Evolutionary conservation across 495 filamentous ascomycete genomes (phyloP), one percentile per base, ranked within the genome.

Genomic region (Cercophora newfieldiana): DNA sequence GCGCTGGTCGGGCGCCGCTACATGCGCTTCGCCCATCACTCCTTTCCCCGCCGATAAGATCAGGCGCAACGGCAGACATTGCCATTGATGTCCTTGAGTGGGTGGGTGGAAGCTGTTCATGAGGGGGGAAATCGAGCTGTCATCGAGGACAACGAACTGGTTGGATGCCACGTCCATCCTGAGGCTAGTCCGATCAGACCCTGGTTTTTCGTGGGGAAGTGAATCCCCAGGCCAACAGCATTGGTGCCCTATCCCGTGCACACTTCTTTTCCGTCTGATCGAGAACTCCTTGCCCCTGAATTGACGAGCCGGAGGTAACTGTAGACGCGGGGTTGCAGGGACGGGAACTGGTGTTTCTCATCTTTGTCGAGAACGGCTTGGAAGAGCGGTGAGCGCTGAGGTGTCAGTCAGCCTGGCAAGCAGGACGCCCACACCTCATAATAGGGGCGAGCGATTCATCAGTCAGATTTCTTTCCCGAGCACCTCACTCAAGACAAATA

Each of bases 1-100:
- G 61, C 66, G 61, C 19, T 68, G 66, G 60, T 68, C 66, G 56
- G 47, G 56, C 62, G 66, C 59, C 53, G 66, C 44, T 31, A 22
- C 51, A 31, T 28, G 28, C 30, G 44, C 48, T 31, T 44, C 37
- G 18, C 37, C 37, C 37, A 6, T 14, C 37, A 5, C 37, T 44
- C 10, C 37, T 16, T 44, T 44, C 49, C 37, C 44, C 26, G 48
- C 22, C 19, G 33, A 60, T 60, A 60, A 60, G 30, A 60, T 60
- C 55, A 30, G 55, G 29, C 33, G n/a, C 29, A 10, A 31, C 57
- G n/a, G 22, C 57, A 22, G 5, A 30, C 18, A 29, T 16, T 47
- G 57, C n/a, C 37, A 61, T 56, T 63, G 49, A 54, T 37, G 48
- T 0, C 19, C 25, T 48, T 63, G 61, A 63, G 37, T 63, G 61